Base-by-base conservation (phyloP, 176 grass and related monocot genomes). In the Lolium rigidum region DNA sequence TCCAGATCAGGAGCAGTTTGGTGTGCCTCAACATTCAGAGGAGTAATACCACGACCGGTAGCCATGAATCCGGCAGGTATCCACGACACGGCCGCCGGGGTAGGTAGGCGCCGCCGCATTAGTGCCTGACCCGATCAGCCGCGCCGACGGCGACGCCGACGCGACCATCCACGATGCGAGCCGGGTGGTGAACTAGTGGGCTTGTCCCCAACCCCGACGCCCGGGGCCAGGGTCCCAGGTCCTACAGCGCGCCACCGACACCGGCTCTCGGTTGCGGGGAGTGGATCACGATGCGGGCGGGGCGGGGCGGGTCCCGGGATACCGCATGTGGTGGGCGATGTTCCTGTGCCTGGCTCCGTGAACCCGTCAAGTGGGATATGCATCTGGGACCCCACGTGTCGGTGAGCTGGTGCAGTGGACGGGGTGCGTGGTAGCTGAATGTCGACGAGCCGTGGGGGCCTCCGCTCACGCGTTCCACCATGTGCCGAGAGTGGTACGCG, bases 191-290 rank as follows among this genome's bases (percentile, higher is more conserved):
- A 21, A 35, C 25, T 18, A 75, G 63, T 77, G 70, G 83, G 20
- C 17, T 83, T 75, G 46, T 58, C 75, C 89, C 89, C 58, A 83
- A 86, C 80, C 80, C 10, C 16, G 9, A 18, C 82, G 7, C 58
- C 41, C 43, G 6, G 28, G 64, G 39, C 64, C 65, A 6, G 77
- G 21, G 70, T 50, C 41, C 43, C n/a, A 20, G 70, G 70, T 5
- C 70, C 43, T 46, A 47, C 31, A 35, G 31, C 41, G 22, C 39
- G 8, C 44, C 72, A 85, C 74, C 83, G 83, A 65, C 80, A 71
- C 66, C 11, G 10, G 0, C 24, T 54, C 35, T 13, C 17, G 22
- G 25, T 37, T 66, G 35, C 79, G 25, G 47, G 47, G 79, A 41
- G 26, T 69, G 47, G 74, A 76, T 68, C 39, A 82, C 46, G 63